Conservation (phyloP, 352 stramenopile species). For the Globisporangium barbulae region DNA sequence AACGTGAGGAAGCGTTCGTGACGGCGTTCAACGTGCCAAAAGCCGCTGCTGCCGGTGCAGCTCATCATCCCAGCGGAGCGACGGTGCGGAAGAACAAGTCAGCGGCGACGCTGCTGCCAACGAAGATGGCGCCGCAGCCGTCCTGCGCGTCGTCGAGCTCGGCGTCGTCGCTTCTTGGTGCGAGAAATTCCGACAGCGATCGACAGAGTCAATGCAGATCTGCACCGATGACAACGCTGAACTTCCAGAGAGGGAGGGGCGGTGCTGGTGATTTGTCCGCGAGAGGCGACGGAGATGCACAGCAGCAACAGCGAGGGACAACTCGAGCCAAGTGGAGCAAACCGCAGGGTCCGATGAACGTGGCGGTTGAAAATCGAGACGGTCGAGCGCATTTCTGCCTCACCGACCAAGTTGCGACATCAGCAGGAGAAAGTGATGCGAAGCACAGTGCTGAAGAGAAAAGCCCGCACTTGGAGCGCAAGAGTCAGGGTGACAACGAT, state of each 20-base stretch:
- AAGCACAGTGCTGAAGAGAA: not conserved
- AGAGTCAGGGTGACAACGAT: conserved; percentile 4
- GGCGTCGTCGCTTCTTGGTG: not conserved
- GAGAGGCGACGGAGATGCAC: conserved; percentile 1
- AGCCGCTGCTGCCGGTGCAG: not conserved
- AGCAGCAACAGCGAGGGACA: conserved; percentile 4
- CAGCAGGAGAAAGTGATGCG: conserved; percentile 11
- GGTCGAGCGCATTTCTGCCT: conserved; percentile 31
- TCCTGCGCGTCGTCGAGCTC: conserved; percentile 4
- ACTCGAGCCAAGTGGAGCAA: conserved; percentile 58
- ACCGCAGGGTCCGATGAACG: conserved; percentile 38
- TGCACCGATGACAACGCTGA: conserved; percentile 41
- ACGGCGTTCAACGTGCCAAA: conserved; percentile 75
- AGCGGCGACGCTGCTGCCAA: conserved; percentile 39
- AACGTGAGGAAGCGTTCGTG: conserved; percentile 72
- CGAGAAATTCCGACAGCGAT: conserved; percentile 12
- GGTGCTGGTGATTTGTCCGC: conserved; percentile 11
- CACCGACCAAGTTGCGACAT: conserved; percentile 10
- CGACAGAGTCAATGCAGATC: conserved; percentile 31
- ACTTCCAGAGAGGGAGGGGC: conserved; percentile 13
- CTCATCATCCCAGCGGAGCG: not conserved
- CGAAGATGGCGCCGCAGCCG: conserved; percentile 10
- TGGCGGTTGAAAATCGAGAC: conserved; percentile 37
- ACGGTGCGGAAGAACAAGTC: conserved; percentile 44
- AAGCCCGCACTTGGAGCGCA: not conserved